Conservation (phyloP, 192 early-diverging fungal genomes). For the Geranomyces michiganensis region DNA sequence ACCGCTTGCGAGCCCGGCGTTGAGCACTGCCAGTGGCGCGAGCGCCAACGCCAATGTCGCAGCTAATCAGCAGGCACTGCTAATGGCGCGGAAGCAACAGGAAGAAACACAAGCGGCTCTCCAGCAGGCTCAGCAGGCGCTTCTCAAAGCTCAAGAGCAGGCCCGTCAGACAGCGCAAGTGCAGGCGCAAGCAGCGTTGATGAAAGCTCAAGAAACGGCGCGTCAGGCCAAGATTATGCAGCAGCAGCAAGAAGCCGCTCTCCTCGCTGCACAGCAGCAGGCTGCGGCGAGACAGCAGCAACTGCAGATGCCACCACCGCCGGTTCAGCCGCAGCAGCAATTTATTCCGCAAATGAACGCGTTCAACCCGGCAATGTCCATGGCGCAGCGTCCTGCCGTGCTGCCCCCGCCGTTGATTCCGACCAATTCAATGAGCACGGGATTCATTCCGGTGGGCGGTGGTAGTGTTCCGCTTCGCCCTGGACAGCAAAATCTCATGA, state of each 20-base stretch:
- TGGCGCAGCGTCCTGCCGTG: conserved; percentile 14
- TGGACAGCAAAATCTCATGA: not conserved
- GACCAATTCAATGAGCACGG: conserved; percentile 1
- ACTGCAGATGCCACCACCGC: not conserved
- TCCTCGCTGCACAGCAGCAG: conserved; percentile 31
- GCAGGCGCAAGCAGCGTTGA: conserved; percentile 37
- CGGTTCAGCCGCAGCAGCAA: not conserved
- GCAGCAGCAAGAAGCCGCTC: conserved; percentile 20
- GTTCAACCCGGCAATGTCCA: not conserved
- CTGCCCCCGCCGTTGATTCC: conserved; percentile 28
- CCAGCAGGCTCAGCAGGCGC: conserved; percentile 31
- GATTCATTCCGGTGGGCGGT: conserved; percentile 33
- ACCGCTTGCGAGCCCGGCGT: not conserved
- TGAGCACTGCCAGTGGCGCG: not conserved
- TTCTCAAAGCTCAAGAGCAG: conserved; percentile 41
- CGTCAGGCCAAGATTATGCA: conserved; percentile 24
- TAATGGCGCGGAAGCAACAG: conserved; percentile 34
- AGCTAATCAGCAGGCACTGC: conserved; percentile 17
- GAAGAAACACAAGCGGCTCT: conserved; percentile 33
- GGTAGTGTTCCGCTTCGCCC: not conserved
- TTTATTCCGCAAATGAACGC: not conserved
- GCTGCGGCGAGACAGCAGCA: conserved; percentile 8
- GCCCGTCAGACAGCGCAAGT: conserved; percentile 30
- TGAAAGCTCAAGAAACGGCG: conserved; percentile 29
- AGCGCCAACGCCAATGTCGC: conserved; percentile 3